Evolutionary conservation across 768 basidiomycete species (phyloP).

Genomic region (Goffeauzyma gilvescens): DNA sequence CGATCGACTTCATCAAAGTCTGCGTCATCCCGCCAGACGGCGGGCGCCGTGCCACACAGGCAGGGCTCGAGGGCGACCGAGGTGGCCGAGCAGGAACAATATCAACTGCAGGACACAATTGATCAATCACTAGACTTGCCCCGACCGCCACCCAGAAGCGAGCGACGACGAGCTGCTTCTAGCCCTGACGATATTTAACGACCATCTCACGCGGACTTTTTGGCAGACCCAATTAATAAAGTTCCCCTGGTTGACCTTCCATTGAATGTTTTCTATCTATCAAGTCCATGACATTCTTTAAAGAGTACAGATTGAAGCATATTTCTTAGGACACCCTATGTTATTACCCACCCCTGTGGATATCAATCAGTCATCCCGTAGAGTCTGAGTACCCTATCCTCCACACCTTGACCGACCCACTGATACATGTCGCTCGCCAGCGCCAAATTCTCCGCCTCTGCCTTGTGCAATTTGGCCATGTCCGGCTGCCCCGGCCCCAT

Average conservation of each 20-base stretch:
- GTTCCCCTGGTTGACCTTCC: no score
- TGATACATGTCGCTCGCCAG: conserved; percentile 68
- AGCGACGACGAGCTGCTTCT: no score
- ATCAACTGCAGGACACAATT: background rate
- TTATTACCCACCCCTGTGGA: background rate
- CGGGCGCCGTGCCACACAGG: no score
- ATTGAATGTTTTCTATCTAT: no score
- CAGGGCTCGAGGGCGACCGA: background rate
- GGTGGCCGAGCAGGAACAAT: background rate
- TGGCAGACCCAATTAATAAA: no score
- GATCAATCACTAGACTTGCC: background rate
- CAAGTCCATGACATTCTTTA: no score
- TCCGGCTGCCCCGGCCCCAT: conserved; percentile 49
- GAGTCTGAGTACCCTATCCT: conserved; percentile 54
- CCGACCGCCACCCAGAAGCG: background rate
- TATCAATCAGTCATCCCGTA: conserved; percentile 44
- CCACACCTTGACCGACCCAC: conserved; percentile 68
- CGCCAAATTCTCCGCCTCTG: conserved; percentile 79
- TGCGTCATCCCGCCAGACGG: background rate
- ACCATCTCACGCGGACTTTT: no score
- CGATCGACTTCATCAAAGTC: background rate
- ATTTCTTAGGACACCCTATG: no score
- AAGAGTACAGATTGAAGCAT: no score
- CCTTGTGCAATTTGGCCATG: conserved; percentile 70
- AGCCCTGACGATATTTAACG: no score